phyloP scores from a whole-genome alignment of 1,284 basidiomycete genomes.

The Taiwanofungus camphoratus region DNA sequence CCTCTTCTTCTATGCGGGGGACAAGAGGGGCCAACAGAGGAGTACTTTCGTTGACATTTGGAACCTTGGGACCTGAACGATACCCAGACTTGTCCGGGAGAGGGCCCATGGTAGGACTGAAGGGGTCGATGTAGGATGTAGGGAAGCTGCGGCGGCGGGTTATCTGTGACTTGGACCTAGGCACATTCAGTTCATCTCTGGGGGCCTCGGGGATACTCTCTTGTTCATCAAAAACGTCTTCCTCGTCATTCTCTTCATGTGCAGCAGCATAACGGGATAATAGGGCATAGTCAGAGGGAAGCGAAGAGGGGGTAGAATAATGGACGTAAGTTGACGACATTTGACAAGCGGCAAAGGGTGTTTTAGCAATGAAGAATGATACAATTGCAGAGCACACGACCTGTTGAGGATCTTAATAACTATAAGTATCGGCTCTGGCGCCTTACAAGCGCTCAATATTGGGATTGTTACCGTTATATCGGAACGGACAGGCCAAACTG shows the following conservation, averaged over 20 bases:
- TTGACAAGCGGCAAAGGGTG: too few species aligned
- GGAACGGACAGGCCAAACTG: too few species aligned
- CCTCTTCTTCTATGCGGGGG: slow-evolving; percentile 38
- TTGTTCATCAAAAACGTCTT: slow-evolving; percentile 7
- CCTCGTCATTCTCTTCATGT: slow-evolving; percentile 12
- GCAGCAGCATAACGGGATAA: slow-evolving; percentile 44
- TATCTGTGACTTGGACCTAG: slow-evolving; percentile 4
- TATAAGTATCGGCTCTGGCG: too few species aligned
- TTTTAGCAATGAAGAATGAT: too few species aligned
- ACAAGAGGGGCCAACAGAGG: slow-evolving; percentile 45
- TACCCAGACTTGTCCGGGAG: slow-evolving; percentile 25
- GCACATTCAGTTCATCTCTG: slow-evolving; percentile 10
- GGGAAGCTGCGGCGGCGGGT: slow-evolving; percentile 30
- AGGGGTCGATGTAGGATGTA: slow-evolving; percentile 25
- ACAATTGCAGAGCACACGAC: too few species aligned
- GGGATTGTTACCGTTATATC: too few species aligned
- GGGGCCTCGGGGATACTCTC: slow-evolving; percentile 10
- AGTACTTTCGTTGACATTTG: slow-evolving; percentile 39
- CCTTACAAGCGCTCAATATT: too few species aligned
- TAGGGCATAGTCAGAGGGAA: slow-evolving; percentile 60
- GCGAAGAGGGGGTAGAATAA: slow-evolving; percentile 42
- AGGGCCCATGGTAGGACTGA: slow-evolving; percentile 29
- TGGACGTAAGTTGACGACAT: slow-evolving; percentile 48
- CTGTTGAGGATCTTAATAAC: too few species aligned
- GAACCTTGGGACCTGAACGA: slow-evolving; percentile 21